These are phyloP conservation scores for Penicillium verrucosum DNA, from an alignment of 2,329 filamentous ascomycete genomes.

Conservation along the genomic window DNA sequence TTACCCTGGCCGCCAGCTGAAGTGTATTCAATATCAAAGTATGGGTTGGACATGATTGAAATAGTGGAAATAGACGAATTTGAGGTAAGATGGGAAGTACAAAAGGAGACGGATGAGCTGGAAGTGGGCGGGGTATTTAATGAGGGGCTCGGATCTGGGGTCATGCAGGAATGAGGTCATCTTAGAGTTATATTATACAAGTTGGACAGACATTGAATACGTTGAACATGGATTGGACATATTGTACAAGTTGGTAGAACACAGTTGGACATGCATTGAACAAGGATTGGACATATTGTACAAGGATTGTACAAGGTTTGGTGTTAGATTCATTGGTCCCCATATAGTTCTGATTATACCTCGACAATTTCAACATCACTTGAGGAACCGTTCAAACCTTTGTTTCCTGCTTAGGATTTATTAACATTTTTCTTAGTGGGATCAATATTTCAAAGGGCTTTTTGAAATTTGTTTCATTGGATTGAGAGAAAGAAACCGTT, in stretches of 20 bases:
- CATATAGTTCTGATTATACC: not conserved
- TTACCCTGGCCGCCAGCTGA: not conserved
- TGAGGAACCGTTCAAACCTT: not conserved
- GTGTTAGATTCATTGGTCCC: not conserved
- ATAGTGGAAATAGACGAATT: not conserved
- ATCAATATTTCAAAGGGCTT: not conserved
- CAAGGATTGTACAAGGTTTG: not conserved
- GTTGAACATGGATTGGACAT: too few species aligned
- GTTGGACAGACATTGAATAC: not conserved
- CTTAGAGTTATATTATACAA: not conserved
- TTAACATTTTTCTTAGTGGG: too few species aligned
- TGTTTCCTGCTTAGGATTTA: not conserved
- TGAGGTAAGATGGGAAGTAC: not conserved
- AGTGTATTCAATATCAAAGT: not conserved
- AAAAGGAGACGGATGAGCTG: not conserved
- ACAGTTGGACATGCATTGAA: not conserved
- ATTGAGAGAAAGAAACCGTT: not conserved
- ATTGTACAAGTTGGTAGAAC: not conserved
- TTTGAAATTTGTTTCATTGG: not conserved
- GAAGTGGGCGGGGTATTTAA: not conserved
- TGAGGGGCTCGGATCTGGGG: not conserved
- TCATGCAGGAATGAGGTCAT: slow-evolving; percentile 1
- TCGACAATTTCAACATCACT: not conserved
- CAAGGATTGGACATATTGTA: not conserved
- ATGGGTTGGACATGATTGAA: not conserved